phyloP scores from a whole-genome alignment of 208 protist species.

The Trypanosoma brucei region DNA sequence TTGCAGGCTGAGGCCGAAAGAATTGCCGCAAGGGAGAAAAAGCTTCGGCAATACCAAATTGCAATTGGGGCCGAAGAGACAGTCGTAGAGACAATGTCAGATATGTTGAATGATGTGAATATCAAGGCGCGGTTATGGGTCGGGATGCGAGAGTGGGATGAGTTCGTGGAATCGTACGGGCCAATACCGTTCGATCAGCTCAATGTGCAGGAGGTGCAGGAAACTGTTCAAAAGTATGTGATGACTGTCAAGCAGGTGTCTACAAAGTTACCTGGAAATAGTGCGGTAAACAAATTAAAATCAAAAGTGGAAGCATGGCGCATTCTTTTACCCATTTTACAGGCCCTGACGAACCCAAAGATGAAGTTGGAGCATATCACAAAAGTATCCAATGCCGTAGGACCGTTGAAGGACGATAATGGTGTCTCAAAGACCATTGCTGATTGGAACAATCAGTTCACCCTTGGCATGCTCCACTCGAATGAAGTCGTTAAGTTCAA shows the following conservation, averaged over 20 bases:
- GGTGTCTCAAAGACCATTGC: conserved; percentile 53
- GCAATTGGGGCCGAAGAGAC: conserved; percentile 89
- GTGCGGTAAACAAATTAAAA: conserved; percentile 78
- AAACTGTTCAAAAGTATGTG: conserved; percentile 84
- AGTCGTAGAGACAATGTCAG: conserved; percentile 84
- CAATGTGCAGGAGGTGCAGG: conserved; percentile 61
- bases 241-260: conserved; percentile 89
- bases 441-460: conserved; percentile 81
- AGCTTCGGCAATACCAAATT: conserved; percentile 86
- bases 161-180: conserved; percentile 59
- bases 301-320: conserved; percentile 92
- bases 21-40: conserved; percentile 81
- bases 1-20: conserved; percentile 78
- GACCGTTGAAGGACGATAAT: conserved; percentile 59
- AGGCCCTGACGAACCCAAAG: conserved; percentile 90
- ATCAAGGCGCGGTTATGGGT: conserved; percentile 87
- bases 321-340: conserved; percentile 87
- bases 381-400: conserved; percentile 72
- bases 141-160: conserved; percentile 81
- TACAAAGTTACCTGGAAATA: conserved; percentile 73
- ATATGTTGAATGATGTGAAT: conserved; percentile 90
- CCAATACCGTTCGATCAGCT: conserved; percentile 74
- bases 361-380: conserved; percentile 85
- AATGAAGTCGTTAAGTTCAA: conserved; percentile 83
- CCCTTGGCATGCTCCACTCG: conserved; percentile 84